A percentile compares a stretch with the other conserved stretches of the same genome.
Evolutionary conservation across 148 eudicot genomes (phyloP).

Genomic region (Fagopyrum homotropicum): DNA sequence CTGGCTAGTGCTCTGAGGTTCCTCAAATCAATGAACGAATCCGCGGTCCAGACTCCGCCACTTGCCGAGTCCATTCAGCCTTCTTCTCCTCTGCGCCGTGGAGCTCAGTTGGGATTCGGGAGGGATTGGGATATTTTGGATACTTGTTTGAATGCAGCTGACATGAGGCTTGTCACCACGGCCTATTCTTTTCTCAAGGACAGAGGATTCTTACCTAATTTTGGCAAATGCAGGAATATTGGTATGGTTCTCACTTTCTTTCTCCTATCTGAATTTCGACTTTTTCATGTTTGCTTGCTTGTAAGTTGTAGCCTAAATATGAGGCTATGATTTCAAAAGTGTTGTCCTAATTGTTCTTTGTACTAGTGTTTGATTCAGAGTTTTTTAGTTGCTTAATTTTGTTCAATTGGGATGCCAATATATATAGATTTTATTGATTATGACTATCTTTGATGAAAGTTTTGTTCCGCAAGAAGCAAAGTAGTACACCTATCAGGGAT

Average conservation of each 20-base stretch:
- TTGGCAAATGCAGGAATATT: constrained; percentile 69
- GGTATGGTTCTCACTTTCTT: constrained; percentile 33
- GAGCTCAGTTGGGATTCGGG: constrained; percentile 29
- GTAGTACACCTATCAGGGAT: background rate
- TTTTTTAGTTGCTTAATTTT: background rate
- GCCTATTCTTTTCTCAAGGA: constrained; percentile 73
- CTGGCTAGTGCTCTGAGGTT: constrained; percentile 65
- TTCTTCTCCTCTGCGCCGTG: background rate
- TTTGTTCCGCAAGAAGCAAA: background rate
- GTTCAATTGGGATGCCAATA: background rate
- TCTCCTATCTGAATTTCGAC: background rate
- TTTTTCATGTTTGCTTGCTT: background rate
- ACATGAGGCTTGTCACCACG: constrained; percentile 72
- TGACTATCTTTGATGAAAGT: background rate
- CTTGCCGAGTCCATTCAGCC: constrained; percentile 20
- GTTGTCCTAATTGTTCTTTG: no score
- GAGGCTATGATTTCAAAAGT: background rate
- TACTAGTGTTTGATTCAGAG: no score
- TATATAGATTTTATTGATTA: background rate
- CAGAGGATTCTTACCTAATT: constrained; percentile 58
- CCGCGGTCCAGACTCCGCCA: constrained; percentile 10
- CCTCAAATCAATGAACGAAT: constrained; percentile 31
- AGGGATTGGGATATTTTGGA: constrained; percentile 90
- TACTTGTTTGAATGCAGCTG: constrained; percentile 89
- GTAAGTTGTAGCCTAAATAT: background rate